Evolutionary conservation across 352 stramenopile species (phyloP), one percentile per base, ranked within the genome.

Genomic region (Pythium aristosporum): DNA sequence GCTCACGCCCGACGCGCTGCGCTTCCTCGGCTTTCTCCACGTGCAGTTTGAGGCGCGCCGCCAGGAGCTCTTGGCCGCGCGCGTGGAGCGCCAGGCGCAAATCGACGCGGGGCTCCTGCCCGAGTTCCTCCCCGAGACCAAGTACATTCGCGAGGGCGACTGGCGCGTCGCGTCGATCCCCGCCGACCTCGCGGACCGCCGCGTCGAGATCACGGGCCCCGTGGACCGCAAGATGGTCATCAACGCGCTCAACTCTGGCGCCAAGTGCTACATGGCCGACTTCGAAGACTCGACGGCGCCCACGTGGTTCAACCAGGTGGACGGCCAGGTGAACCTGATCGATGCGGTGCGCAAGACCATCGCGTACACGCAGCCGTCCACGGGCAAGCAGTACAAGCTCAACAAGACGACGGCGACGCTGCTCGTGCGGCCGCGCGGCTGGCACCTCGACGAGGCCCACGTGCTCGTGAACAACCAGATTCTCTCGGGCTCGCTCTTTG

Each of bases 191-290:
- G 68, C 86, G 43, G 93, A 98, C 76, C 87, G 95, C 53, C 87
- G 95, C 53, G 94, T 98, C 32, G 95, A 98, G 76, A 98, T 98
- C 69, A 98, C 95, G 23, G 95, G 95, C 49, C 93, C 93, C 3
- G 88, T 98, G 30, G 90, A 98, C 80, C 87, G 95, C 36, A 98
- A 99, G 82, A 99, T 99, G 96, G 91, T 98, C 8, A 98, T 98
- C 67, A 98, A 98, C 74, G 96, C 92, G 12, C 79, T 98, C 60
- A 98, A 98, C 79, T 96, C 82, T 63, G 94, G 94, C 57, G 88
- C 93, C 50, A 95, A 92, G 80, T 92, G 80, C 68, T 98, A 98
- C 84, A 98, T 98, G 96, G 96, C 96, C 25, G 96, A 98, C 73
- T 98, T 98, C 74, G 96, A 98, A 77, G 87, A 95, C 77, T 98